Evolutionary conservation across 371 early-diverging fungal species (phyloP).

Genomic region (Rhizopus arrhizus): DNA sequence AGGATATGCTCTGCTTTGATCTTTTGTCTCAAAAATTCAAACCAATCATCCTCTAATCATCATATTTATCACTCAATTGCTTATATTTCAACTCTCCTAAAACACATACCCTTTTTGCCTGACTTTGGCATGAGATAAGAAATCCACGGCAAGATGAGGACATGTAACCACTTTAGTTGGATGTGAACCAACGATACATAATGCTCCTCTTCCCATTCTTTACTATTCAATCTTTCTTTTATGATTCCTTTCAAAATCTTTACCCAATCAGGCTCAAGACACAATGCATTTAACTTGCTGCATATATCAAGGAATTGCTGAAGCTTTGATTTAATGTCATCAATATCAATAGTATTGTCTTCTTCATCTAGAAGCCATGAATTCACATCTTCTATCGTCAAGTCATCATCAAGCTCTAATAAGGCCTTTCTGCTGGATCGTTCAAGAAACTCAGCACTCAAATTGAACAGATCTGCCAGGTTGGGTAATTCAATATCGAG

Average conservation of each 20-base stretch:
- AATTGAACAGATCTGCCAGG: constrained; percentile 13
- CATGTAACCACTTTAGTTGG: constrained; percentile 29
- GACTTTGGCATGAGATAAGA: constrained; percentile 16
- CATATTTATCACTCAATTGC: too few species aligned
- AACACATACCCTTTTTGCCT: constrained; percentile 4
- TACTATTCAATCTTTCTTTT: constrained; percentile 1
- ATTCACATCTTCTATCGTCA: neutral
- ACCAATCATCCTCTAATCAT: constrained; percentile 19
- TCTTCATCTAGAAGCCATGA: neutral
- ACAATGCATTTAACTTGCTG: constrained; percentile 9
- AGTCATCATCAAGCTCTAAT: neutral
- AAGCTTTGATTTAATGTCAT: neutral
- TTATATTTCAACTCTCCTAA: too few species aligned
- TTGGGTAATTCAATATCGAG: constrained; percentile 8
- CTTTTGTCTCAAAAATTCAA: constrained; percentile 19
- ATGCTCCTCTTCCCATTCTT: constrained; percentile 8
- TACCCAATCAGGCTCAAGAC: constrained; percentile 18
- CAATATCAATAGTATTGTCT: neutral
- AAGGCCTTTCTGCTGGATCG: neutral
- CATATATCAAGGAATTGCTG: constrained; percentile 7
- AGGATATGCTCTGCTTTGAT: constrained; percentile 25
- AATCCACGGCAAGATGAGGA: constrained; percentile 27
- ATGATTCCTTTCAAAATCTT: constrained; percentile 8
- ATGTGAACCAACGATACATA: constrained; percentile 8
- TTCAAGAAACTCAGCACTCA: constrained; percentile 11